Base-by-base conservation (phyloP, 2,329 filamentous ascomycete genomes). In the Alternaria sp. region DNA sequence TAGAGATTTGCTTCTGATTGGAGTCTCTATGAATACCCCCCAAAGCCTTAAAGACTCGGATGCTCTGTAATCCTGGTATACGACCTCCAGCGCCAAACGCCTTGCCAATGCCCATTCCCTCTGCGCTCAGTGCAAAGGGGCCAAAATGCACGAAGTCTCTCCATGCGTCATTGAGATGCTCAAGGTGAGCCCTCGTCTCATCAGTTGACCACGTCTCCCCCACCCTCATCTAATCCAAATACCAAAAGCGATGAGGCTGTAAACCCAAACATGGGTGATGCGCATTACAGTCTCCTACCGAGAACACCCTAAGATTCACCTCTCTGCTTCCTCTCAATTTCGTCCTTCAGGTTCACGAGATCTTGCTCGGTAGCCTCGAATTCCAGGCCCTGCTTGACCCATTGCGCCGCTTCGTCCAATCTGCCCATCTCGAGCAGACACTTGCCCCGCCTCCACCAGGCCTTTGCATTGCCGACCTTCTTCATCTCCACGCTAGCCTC, bases 401-500 rank as follows among this genome's bases (percentile, higher is more conserved):
- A 96, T 64, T 89, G 88, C 71, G 84, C 84, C 1, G 94, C 93
- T 86, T 98, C 94, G 56, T 91, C 88, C 73, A 92, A 81, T 62
- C 94, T 81, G 1, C 91, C 91, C 95, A 98, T 98, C 87, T 99
- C 95, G 67, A 90, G 81, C 75, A 98, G 80, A 75, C 93, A 96
- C 81, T 88, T 89, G 9, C 92, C 95, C 63, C 92, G 85, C 63
- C 95, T 85, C 90, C 93, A 97, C 93, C 94, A 98, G 0, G 89
- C 94, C 87, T 98, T 98, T 1, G 92, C 89, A 78, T 99, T 98
- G 39, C 91, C 93, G 42, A 90, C 86, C 67, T 89, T 87, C 84
- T 94, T 94, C 64, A 92, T 89, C 83, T 97, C 94, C 43, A 97
- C 90, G 76, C 92, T 95, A 30, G 89, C 87, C 82, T 96, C 91